Evolutionary conservation across 2,329 filamentous ascomycete genomes (phyloP), one percentile per base, ranked within the genome.

Genomic region (Talaromyces amestolkiae): DNA sequence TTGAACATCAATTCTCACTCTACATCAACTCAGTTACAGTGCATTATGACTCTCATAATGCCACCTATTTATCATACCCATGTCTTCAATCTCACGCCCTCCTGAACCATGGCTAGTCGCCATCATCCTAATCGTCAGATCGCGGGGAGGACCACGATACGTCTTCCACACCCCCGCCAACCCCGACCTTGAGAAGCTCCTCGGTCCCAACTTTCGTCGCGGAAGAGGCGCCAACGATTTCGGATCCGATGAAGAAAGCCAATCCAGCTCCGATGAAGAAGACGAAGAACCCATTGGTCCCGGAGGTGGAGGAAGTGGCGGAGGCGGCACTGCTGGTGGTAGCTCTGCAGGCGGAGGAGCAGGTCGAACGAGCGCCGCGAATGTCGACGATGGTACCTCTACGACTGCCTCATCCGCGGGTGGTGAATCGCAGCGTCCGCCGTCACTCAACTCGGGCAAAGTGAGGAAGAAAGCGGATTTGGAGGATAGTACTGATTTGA

Each of bases 161-260:
- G 90, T 95, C 72, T 96, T 93, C 77, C 91, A 96, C 77, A 95
- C 95, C 73, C 92, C 92, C n/a, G 85, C 88, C 71, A 78, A 81
- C 72, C 77, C 82, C 69, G 77, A 80, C 65, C 75, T 75, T 69
- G 76, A 78, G 64, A 76, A 74, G 67, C 72, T 72, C 39, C 70
- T 78, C 45, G 73, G 77, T 64, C 71, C 76, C 39, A 73, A 73
- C 41, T 72, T 72, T 65, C 75, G 76, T 31, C 76, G 76, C 68
- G 69, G 70, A 39, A 75, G 76, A 53, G 75, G 75, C 58, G 76
- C 71, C 63, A 78, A 74, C 41, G 79, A 80, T 53, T 78, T 77
- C 1, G 75, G 76, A 66, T 77, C 78, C 33, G 80, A 76, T 41
- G 72, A 74, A 10, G 76, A 79, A 43, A 77, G 73, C 39, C 71